Evolutionary conservation across 495 filamentous ascomycete genomes (phyloP).

Genomic region (Baudoinia panamericana): DNA sequence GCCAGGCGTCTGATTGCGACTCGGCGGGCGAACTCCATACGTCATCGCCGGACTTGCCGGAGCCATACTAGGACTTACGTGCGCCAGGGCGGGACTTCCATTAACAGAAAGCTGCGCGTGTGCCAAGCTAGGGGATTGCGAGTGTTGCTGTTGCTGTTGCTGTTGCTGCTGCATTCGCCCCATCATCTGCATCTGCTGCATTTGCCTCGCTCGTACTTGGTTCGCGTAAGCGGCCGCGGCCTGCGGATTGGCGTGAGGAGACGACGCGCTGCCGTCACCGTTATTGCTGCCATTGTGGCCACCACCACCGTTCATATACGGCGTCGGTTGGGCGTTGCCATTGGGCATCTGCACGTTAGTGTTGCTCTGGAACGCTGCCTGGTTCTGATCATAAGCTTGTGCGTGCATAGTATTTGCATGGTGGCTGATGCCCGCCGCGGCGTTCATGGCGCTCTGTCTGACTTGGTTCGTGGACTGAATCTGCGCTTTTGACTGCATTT

Average conservation of each 20-base stretch:
- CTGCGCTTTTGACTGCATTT: constrained; percentile 1
- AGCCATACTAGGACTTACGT: constrained; percentile 10
- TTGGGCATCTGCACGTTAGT: constrained; percentile 8
- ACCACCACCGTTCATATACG: constrained; percentile 13
- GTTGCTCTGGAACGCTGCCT: constrained; percentile 13
- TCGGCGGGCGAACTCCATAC: constrained; percentile 3
- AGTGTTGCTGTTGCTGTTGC: too few species aligned
- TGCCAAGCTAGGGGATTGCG: constrained; percentile 4
- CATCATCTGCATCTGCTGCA: constrained; percentile 11
- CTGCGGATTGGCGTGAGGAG: constrained; percentile 4
- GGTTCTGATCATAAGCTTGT: constrained; percentile 10
- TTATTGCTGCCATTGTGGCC: background rate
- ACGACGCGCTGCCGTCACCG: background rate
- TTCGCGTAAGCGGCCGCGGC: constrained; percentile 8
- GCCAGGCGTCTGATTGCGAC: constrained; percentile 4
- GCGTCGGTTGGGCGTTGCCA: constrained; percentile 7
- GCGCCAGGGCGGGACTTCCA: constrained; percentile 6
- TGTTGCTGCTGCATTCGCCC: constrained; percentile 8
- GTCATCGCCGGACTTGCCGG: constrained; percentile 12
- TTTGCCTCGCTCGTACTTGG: constrained; percentile 11
- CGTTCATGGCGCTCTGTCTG: constrained; percentile 28
- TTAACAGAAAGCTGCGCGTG: constrained; percentile 13
- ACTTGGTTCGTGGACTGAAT: constrained; percentile 14
- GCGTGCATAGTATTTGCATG: constrained; percentile 10
- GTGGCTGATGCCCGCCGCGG: constrained; percentile 24